phyloP scores from a whole-genome alignment of 495 filamentous ascomycete species.

The Symbiotaphrina buchneri region DNA sequence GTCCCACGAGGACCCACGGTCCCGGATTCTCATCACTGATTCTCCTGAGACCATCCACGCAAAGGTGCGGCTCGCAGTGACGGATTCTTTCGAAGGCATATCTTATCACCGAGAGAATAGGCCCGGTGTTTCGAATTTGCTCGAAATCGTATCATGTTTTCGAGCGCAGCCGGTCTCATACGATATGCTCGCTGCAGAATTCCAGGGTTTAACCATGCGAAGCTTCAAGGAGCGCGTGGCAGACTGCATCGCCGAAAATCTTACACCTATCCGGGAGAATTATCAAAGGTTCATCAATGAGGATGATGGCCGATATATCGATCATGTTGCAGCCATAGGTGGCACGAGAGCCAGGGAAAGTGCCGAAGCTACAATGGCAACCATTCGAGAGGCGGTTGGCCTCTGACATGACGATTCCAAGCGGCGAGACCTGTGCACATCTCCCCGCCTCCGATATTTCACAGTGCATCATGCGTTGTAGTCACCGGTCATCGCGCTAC shows the following conservation, averaged over 20 bases:
- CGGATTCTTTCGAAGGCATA: conserved; percentile 40
- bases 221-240: conserved; percentile 44
- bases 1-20: conserved; percentile 42
- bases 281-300: conserved; percentile 28
- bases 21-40: conserved; percentile 68
- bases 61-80: conserved; percentile 55
- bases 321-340: conserved; percentile 35
- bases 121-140: conserved; percentile 71
- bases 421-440: no score
- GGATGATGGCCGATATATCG: conserved; percentile 26
- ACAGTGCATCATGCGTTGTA: no score
- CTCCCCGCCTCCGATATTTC: no score
- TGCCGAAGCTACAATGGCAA: conserved; percentile 42
- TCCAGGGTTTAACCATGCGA: conserved; percentile 25
- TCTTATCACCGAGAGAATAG: conserved; percentile 46
- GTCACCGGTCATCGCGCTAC: no score
- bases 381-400: conserved; percentile 39
- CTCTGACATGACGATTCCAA: no score
- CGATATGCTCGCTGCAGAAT: conserved; percentile 30
- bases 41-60: conserved; percentile 26
- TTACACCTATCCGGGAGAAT: conserved; percentile 35
- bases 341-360: conserved; percentile 33
- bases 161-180: conserved; percentile 16
- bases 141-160: conserved; percentile 52
- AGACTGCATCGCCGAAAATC: conserved; percentile 23